Base-by-base conservation (phyloP, 352 stramenopile species). In the Globisporangium megalacanthum region DNA sequence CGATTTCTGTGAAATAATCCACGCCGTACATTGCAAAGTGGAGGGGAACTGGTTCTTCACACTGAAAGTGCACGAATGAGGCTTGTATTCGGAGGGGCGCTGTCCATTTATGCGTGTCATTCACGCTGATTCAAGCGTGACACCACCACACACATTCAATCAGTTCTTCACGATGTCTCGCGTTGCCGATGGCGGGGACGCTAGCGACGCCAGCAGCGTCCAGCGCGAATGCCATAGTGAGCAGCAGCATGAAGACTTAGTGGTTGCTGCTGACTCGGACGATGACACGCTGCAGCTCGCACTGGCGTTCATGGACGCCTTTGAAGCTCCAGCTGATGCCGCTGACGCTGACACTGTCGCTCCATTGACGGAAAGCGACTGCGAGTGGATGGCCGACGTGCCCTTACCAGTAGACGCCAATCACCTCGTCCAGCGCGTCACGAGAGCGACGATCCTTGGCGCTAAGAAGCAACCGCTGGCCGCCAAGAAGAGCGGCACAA, bases 271-370 rank as follows among this genome's bases (percentile, higher is more conserved):
- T 31, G 39, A 54, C 35, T 19, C 31, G 31, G 33, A 61, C 7
- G 36, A 47, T 17, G 55, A 54, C 47, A 33, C 55, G 9, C 46
- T 61, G 37, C 22, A 49, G 36, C 19, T 49, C 29, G 35, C 55
- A 15, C 46, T 61, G 47, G 29, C 39, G 35, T 61, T 61, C 55
- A 36, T 61, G 46, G 55, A 61, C 31, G 55, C 53, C 9, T 61
- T 58, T 29, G 37, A 58, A 15, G 35, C 37, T 7, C 37, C 50
- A 6, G 39, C 11, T 37, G 33, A 4, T 37, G 39, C 39, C 20
- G 39, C 39, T n/a, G 3, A n/a, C 33, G 41, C 17, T 17, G 41
- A 17, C 6, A 9, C 41, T 17, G 41, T 22, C 2, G 41, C 41
- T 0, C 41, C 41, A 17, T n/a, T 46, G 17, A 46, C 14, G 14